Conservation (phyloP, 164 flowering plant species). For the Euptelea pleiosperma region DNA sequence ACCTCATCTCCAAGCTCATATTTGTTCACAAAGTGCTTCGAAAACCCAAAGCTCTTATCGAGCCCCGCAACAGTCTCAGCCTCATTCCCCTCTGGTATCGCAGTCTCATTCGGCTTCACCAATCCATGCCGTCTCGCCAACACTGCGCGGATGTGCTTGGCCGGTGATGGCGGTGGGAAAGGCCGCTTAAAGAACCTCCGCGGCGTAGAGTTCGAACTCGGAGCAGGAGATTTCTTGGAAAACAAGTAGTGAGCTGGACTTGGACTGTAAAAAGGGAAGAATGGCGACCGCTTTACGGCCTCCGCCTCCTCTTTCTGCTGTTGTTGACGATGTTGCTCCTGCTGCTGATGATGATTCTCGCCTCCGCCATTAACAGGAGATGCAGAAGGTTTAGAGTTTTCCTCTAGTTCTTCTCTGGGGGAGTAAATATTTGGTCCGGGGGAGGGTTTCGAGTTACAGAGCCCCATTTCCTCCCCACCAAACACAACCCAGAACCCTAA, state of each 20-base stretch:
- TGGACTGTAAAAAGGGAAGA: slow-evolving; percentile 76
- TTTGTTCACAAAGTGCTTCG: slow-evolving; percentile 62
- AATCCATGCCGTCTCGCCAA: slow-evolving; percentile 76
- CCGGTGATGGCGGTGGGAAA: slow-evolving; percentile 93
- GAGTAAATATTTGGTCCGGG: slow-evolving; percentile 17
- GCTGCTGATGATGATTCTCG: not conserved
- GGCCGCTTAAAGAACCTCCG: slow-evolving; percentile 61
- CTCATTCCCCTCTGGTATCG: slow-evolving; percentile 71
- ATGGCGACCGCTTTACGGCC: slow-evolving; percentile 50
- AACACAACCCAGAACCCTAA: not conserved
- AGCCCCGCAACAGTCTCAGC: slow-evolving; percentile 40
- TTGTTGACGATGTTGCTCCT: not conserved
- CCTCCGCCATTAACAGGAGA: slow-evolving; percentile 11
- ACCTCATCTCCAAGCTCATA: slow-evolving; percentile 85
- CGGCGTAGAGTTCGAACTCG: slow-evolving; percentile 66
- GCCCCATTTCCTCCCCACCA: slow-evolving; percentile 32
- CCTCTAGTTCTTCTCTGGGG: not conserved
- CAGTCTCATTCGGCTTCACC: slow-evolving; percentile 71
- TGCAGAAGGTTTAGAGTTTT: slow-evolving; percentile 4
- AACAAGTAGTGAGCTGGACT: slow-evolving; percentile 69
- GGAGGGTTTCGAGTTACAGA: slow-evolving; percentile 43
- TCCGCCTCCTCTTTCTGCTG: slow-evolving; percentile 21
- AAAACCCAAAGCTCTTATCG: slow-evolving; percentile 80
- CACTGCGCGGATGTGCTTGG: slow-evolving; percentile 75
- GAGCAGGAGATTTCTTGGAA: slow-evolving; percentile 64